Evolutionary conservation across 176 grass and related monocot species (phyloP).

Genomic region (Lolium rigidum): DNA sequence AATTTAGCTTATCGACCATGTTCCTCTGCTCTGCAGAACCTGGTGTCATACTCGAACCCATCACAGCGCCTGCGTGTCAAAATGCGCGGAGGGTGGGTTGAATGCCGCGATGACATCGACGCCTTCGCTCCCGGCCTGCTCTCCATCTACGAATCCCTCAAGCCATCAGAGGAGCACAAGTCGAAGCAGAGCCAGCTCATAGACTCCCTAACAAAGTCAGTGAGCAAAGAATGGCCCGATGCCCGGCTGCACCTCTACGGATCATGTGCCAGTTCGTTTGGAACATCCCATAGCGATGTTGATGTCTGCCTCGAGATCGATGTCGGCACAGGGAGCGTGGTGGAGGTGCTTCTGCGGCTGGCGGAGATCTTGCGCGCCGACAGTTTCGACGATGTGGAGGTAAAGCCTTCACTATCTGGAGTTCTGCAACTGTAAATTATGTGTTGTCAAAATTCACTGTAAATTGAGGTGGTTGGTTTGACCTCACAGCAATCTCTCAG

Average conservation of each 20-base stretch:
- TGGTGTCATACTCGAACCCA: neutral
- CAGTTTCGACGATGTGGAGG: conserved; percentile 56
- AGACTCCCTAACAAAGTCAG: conserved; percentile 31
- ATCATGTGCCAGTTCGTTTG: conserved; percentile 74
- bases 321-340: neutral
- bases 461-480: neutral
- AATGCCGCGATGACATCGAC: conserved; percentile 49
- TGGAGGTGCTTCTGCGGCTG: conserved; percentile 46
- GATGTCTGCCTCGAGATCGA: conserved; percentile 67
- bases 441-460: neutral
- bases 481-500: neutral
- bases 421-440: neutral
- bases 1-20: too few species aligned
- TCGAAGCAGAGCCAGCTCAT: conserved; percentile 52
- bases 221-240: conserved; percentile 59
- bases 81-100: neutral
- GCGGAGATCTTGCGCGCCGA: conserved; percentile 43
- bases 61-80: neutral
- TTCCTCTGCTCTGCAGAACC: conserved; percentile 9
- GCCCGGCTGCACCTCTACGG: conserved; percentile 68
- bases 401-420: conserved; percentile 20
- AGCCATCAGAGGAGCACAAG: conserved; percentile 46
- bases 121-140: conserved; percentile 36
- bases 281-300: conserved; percentile 49
- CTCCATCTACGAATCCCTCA: conserved; percentile 56